Evolutionary conservation across 2,329 filamentous ascomycete species (phyloP), one percentile per base, ranked within the genome.

Genomic region (Phialemonium atrogriseum): DNA sequence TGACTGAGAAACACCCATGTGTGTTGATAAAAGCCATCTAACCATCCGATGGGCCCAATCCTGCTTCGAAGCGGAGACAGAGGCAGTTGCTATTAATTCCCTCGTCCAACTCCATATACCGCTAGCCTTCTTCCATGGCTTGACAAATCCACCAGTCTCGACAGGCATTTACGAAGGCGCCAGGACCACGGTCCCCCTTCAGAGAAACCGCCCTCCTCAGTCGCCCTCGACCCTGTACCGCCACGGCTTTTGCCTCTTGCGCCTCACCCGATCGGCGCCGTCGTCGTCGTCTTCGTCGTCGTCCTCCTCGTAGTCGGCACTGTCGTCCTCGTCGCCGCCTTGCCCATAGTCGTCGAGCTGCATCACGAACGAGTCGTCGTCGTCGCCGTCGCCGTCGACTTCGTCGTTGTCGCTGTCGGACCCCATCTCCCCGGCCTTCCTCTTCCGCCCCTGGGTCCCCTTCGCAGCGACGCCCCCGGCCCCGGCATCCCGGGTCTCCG

Each of bases 241-340:
- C 14, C 36, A 30, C 12, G 43, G 43, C 30, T 43, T 47, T 34
- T 42, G 39, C 7, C 44, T 38, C 37, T 43, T 45, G 21, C 44
- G 24, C 2, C 37, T 35, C 27, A 35, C 38, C 16, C 39, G 35
- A 24, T 42, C 41, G 14, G 34, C 32, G 19, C 33, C 24, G 6
- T 34, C 35, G 2, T 38, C 34, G 8, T 41, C 36, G 4, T 33
- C 37, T 5, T 34, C 37, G 5, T 33, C 32, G 4, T 35, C 33
- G 1, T 37, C 39, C 2, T 28, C 34, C 8, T 24, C 28, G 12
- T 24, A 26, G n/a, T 30, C 38, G 16, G 19, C 26, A 7, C 20
- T 17, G 7, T 25, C 12, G 10, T 24, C 25, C 26, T n/a, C 17
- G 17, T 9, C 24, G 21, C 5, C 17, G 8, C 26, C 10, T 21